A percentile compares a stretch with the other conserved stretches of the same genome.
Evolutionary conservation across 805 yeast genomes (phyloP).

Genomic region (Cyberlindnera amylophila): DNA sequence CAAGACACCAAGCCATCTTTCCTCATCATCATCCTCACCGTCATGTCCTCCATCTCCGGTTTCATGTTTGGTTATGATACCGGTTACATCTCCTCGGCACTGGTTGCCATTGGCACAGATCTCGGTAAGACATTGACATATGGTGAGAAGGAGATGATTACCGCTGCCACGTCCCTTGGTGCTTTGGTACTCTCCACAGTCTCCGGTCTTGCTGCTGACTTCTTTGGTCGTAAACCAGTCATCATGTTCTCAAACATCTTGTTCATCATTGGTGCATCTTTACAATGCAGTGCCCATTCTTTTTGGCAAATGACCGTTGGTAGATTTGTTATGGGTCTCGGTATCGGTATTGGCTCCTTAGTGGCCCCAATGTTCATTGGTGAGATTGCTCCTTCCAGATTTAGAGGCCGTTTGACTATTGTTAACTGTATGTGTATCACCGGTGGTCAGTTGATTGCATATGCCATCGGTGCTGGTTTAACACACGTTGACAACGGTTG

Average conservation of each 20-base stretch:
- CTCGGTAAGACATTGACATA: slow-evolving; percentile 54
- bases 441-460: slow-evolving; percentile 91
- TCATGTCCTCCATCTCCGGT: slow-evolving; percentile 84
- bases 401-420: slow-evolving; percentile 86
- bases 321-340: slow-evolving; percentile 76
- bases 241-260: slow-evolving; percentile 78
- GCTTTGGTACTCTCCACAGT: slow-evolving; percentile 74
- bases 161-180: slow-evolving; percentile 91
- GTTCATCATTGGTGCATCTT: slow-evolving; percentile 77
- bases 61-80: slow-evolving; percentile 97
- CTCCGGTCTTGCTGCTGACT: slow-evolving; percentile 81
- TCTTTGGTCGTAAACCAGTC: slow-evolving; percentile 79
- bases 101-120: slow-evolving; percentile 79
- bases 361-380: slow-evolving; percentile 88
- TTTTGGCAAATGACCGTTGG: slow-evolving; percentile 93
- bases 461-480: slow-evolving; percentile 88
- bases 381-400: slow-evolving; percentile 87
- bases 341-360: slow-evolving; percentile 91
- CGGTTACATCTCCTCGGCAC: slow-evolving; percentile 90
- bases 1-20: slow-evolving; percentile 50
- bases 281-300: slow-evolving; percentile 75
- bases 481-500: slow-evolving; percentile 75
- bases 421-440: slow-evolving; percentile 86
- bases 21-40: slow-evolving; percentile 62
- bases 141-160: slow-evolving; percentile 84